Base-by-base conservation (phyloP, 164 flowering plant species). In the Dillenia turbinata region DNA sequence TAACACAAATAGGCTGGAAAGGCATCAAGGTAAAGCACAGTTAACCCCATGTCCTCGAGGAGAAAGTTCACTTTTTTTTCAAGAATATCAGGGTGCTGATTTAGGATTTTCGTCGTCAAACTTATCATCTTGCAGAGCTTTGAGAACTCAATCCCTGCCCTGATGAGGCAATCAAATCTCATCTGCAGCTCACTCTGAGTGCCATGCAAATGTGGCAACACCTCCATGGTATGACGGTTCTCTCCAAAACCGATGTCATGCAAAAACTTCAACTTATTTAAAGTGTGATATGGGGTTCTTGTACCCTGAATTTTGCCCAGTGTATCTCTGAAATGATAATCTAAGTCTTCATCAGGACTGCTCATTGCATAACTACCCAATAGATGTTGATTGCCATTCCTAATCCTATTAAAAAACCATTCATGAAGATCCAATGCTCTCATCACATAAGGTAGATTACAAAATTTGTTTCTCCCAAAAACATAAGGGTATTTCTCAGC, bases 211-310 rank as follows among this genome's bases (percentile, higher is more conserved):
- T 64, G 54, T 7, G n/a, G 45, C 40, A 86, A 66, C 47, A 75
- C 69, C 64, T 80, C 75, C 40, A 82, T 44, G 7, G 89, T 80
- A 62, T 65, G 58, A 52, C n/a, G 15, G 63, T 85, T 86, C 64
- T 82, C 85, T 56, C 89, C 92, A 66, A 79, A 89, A 15, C 96
- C 92, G 56, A 79, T 77, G n/a, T 74, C 66, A 49, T 73, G 83
- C 68, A 86, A 59, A 71, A 85, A 86, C 17, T 80, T 52, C 68
- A 86, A 61, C 73, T 85, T 89, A 9, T 60, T 65, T 48, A 75
- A 52, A 11, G 69, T 67, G 59, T 84, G 83, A 57, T 24, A 1
- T 0, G 59, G 68, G 49, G 56, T 54, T 54, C 65, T 74, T 43
- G 75, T 40, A 45, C 56, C 57, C 48, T 46, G 66, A n/a, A 83